Conservation (phyloP, 208 protist species). For the Leishmania mexicana region DNA sequence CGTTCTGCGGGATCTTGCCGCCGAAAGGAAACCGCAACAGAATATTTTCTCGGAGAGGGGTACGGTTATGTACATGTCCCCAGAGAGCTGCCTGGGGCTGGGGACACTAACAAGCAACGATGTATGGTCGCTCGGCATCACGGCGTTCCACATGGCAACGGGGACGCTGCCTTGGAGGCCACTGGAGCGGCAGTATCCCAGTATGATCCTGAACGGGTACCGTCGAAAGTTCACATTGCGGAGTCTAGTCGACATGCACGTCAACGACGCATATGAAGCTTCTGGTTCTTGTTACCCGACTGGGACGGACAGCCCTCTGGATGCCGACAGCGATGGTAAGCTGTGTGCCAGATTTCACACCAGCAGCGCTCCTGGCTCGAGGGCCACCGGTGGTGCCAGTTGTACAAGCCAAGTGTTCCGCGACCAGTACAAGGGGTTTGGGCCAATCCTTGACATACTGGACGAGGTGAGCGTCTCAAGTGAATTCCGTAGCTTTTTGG, state of each 20-base stretch:
- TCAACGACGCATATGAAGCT: background rate
- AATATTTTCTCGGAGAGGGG: conserved; percentile 30
- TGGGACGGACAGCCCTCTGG: no score
- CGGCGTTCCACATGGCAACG: conserved; percentile 70
- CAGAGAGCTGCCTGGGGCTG: conserved; percentile 73
- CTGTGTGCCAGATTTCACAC: background rate
- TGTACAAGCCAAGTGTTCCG: background rate
- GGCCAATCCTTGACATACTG: conserved; percentile 58
- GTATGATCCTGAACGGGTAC: conserved; percentile 69
- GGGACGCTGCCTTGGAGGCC: conserved; percentile 68
- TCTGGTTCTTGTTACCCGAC: background rate
- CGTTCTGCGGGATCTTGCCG: conserved; percentile 1
- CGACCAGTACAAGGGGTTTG: conserved; percentile 40
- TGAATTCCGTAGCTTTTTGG: conserved; percentile 64
- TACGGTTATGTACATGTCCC: conserved; percentile 79
- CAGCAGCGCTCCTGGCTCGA: background rate
- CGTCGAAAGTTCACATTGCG: conserved; percentile 45
- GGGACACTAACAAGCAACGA: conserved; percentile 60
- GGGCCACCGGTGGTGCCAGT: background rate
- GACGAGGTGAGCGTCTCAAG: conserved; percentile 37
- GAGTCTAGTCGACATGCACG: conserved; percentile 15
- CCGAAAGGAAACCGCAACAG: background rate
- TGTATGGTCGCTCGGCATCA: conserved; percentile 85
- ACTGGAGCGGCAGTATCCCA: conserved; percentile 58
- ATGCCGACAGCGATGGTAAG: background rate